A percentile compares a stretch with the other conserved stretches of the same genome.
Conservation (phyloP, 1,284 basidiomycete genomes). For the Cryptococcus jaspeensis region DNA sequence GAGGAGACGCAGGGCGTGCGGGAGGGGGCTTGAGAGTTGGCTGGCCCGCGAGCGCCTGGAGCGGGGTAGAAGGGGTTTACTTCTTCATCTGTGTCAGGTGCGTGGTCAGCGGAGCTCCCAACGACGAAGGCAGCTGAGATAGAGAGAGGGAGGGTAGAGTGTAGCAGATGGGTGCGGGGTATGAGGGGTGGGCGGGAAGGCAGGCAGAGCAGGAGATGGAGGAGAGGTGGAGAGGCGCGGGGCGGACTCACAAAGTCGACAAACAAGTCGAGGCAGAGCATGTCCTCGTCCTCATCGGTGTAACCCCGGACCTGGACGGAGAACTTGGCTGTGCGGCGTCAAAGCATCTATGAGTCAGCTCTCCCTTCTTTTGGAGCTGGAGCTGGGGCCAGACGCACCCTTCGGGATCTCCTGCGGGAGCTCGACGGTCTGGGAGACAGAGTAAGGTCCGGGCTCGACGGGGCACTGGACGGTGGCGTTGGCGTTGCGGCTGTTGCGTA, state of each 20-base stretch:
- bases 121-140: neutral
- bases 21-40: too few relatives aligned
- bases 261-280: slow-evolving; percentile 76
- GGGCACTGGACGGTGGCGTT: slow-evolving; percentile 48
- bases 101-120: neutral
- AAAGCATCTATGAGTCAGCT: neutral
- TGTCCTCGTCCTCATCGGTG: slow-evolving; percentile 71
- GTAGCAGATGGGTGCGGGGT: too few relatives aligned
- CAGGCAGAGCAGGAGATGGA: too few relatives aligned
- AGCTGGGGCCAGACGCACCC: slow-evolving; percentile 56
- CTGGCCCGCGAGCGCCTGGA: too few relatives aligned
- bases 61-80: neutral
- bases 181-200: too few relatives aligned
- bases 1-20: too few relatives aligned
- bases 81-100: slow-evolving; percentile 8
- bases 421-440: slow-evolving; percentile 71
- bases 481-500: slow-evolving; percentile 17
- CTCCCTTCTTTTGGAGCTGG: too few relatives aligned
- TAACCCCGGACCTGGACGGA: slow-evolving; percentile 68
- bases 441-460: slow-evolving; percentile 67
- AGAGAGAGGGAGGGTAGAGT: too few relatives aligned
- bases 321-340: slow-evolving; percentile 88
- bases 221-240: too few relatives aligned
- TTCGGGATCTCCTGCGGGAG: slow-evolving; percentile 85
- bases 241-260: slow-evolving; percentile 57